Base-by-base conservation (phyloP, 164 flowering plant genomes). In the Stephania cephalantha region DNA sequence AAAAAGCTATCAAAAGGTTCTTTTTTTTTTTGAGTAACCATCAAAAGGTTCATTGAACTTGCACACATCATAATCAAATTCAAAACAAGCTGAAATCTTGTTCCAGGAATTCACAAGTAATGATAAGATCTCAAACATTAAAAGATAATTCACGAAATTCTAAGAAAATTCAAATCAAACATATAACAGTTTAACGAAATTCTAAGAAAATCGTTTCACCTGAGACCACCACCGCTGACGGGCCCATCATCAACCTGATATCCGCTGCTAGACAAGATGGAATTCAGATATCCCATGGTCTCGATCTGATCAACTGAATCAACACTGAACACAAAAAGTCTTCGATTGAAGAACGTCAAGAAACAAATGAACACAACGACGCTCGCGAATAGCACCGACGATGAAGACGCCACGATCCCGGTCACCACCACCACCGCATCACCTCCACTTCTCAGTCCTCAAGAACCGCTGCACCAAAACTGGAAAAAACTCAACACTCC, bases 191-290 rank as follows among this genome's bases (percentile, higher is more conserved):
- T 61, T 5, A 20, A 61, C 20, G 25, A 61, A 13, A 6, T 64
- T 58, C 25, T 66, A 18, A 12, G 73, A 45, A 69, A n/a, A 20
- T 25, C 61, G 20, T 65, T n/a, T 66, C 46, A 94, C 98, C 98
- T 94, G 77, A 91, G 91, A 46, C 98, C 98, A 0, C 98, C 97
- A 18, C 98, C 98, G 78, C 85, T 88, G 10, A 87, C 97, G 1
- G 98, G 98, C 17, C 84, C 80, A 55, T 90, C 93, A 53, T 88
- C 95, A 45, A 79, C 88, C 68, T 85, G 92, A 74, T 81, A 74
- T 76, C 92, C 91, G 81, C 85, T 88, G 15, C 91, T 78, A 13
- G 94, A 85, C 45, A 94, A 78, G 12, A 92, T 87, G 1, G 92
- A 86, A 81, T 89, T 89, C 72, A 90, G 76, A 82, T 86, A 87